Percentiles rank a stretch among this genome's conserved stretches.
Conservation (phyloP, 2,329 filamentous ascomycete genomes). For the Whalleya microplaca region DNA sequence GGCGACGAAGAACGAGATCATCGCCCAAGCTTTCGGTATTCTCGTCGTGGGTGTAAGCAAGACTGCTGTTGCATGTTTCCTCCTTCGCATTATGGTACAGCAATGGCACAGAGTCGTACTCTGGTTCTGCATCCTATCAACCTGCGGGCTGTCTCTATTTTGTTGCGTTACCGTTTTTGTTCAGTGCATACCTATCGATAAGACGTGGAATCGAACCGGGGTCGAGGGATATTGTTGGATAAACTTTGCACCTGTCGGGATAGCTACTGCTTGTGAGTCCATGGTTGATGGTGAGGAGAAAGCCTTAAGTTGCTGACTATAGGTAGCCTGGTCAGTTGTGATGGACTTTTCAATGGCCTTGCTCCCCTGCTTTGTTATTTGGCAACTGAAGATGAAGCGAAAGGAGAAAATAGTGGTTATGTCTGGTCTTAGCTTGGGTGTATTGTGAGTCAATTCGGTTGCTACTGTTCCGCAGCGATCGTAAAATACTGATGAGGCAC, state of each 20-base stretch:
- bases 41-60: conserved; percentile 19
- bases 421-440: conserved; percentile 46
- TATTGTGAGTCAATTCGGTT: conserved; percentile 40
- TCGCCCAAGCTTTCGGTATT: conserved; percentile 13
- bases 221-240: conserved; percentile 12
- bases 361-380: conserved; percentile 50
- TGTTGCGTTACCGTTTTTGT: conserved; percentile 4
- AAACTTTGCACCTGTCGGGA: conserved; percentile 13
- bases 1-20: conserved; percentile 14
- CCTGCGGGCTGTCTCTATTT: conserved; percentile 8
- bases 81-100: conserved; percentile 19
- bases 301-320: neutral
- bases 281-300: neutral
- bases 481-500: conserved; percentile 12
- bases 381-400: conserved; percentile 48
- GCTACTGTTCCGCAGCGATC: conserved; percentile 21
- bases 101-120: conserved; percentile 1
- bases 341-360: conserved; percentile 45
- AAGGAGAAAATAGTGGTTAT: conserved; percentile 50
- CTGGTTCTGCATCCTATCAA: conserved; percentile 8
- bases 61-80: conserved; percentile 17
- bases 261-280: conserved; percentile 6
- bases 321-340: conserved; percentile 26
- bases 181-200: conserved; percentile 17
- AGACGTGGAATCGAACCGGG: conserved; percentile 8